Evolutionary conservation across 495 filamentous ascomycete genomes (phyloP), one percentile per base, ranked within the genome.

Genomic region (Lentithecium fluviatile): DNA sequence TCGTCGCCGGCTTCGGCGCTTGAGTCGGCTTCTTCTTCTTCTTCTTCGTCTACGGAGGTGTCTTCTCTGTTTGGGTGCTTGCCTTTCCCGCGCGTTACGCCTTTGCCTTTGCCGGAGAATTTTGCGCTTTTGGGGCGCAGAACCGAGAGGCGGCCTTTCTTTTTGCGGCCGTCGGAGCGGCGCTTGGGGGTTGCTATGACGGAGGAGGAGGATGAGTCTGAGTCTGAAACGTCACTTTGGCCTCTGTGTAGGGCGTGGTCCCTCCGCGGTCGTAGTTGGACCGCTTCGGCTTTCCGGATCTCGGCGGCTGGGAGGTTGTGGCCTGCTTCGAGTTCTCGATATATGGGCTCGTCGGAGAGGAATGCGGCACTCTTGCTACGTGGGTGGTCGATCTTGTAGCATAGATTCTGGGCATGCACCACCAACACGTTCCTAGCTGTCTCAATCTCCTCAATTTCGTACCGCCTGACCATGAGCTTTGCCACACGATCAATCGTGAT

Each of bases 101-200:
- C 40, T 72, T 68, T 80, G 64, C 65, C 79, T 75, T 74, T 83
- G 70, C 72, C 80, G 71, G 66, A 77, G 71, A 36, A 76, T 74
- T 64, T 79, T 65, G 71, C 74, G 34, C 72, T 70, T 46, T 77
- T 82, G 2, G 82, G 82, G 32, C 80, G 76, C 2, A 83, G 68
- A 1, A 82, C 77, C 5, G 82, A 84, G 1, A 61, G 45, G 15
- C 29, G 38, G 6, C 62, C 66, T 40, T 60, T 63, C 23, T 58
- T 52, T 25, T 50, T 53, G 7, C 40, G 4, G 3, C 12, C 21
- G 13, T 45, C 20, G 0, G 25, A 52, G 6, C 24, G 52, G 11
- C 49, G 36, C 10, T 32, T 52, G 17, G 61, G 52, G 40, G 62
- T 54, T 37, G 50, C 38, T 13, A 37, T 45, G 6, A 43, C 19